These are phyloP conservation scores for Didymellaceae sp. DNA, from an alignment of 2,329 filamentous ascomycete genomes.

Conservation along the genomic window DNA sequence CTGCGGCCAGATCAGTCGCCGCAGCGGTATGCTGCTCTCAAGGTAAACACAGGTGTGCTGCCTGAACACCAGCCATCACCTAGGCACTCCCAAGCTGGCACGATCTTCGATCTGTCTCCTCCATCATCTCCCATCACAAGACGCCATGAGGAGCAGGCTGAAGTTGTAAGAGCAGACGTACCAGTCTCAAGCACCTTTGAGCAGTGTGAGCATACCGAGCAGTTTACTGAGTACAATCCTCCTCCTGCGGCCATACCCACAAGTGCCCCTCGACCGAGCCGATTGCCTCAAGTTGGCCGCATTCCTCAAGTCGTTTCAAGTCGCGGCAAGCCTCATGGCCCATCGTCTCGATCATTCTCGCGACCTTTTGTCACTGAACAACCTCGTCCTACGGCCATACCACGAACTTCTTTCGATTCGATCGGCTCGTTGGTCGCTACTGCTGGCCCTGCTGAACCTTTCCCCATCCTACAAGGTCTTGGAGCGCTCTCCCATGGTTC, in stretches of 20 bases:
- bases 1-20: constrained; percentile 33
- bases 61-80: constrained; percentile 9
- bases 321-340: constrained; percentile 66
- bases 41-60: constrained; percentile 31
- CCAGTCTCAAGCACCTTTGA: neutral
- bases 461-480: constrained; percentile 44
- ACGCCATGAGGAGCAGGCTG: constrained; percentile 21
- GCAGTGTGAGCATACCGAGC: constrained; percentile 4
- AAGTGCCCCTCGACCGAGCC: constrained; percentile 60
- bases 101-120: constrained; percentile 45
- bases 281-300: constrained; percentile 80
- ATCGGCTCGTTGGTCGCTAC: constrained; percentile 36
- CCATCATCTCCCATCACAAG: constrained; percentile 37
- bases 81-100: constrained; percentile 35
- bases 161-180: neutral
- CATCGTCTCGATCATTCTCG: constrained; percentile 82
- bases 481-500: constrained; percentile 45
- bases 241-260: constrained; percentile 36
- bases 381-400: constrained; percentile 45
- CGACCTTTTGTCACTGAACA: constrained; percentile 70
- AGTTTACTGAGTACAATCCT: constrained; percentile 9
- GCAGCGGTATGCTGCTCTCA: constrained; percentile 25
- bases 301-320: constrained; percentile 82
- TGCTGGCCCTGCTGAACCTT: constrained; percentile 42
- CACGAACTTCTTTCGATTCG: constrained; percentile 43